Evolutionary conservation across 192 early-diverging fungal genomes (phyloP), one percentile per base, ranked within the genome.

Genomic region (Coemansia sp.): DNA sequence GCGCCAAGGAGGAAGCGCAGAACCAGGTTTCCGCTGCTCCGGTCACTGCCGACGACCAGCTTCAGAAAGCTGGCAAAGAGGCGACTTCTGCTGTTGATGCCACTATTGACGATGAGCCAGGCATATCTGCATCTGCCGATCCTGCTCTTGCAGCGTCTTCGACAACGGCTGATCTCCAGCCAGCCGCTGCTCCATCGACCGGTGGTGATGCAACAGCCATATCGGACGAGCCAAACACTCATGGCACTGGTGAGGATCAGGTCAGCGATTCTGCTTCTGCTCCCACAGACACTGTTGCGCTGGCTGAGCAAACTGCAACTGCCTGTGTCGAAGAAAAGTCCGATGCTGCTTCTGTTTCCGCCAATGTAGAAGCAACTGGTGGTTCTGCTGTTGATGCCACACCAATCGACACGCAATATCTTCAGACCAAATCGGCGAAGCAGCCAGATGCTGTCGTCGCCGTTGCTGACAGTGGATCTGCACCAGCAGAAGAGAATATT

Each of bases 121-220:
- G 19, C 19, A 52, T 8, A 52, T 62, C 61, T 45, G 60, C 41
- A 62, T 46, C 42, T 52, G 49, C 49, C 5, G 49, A 52, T 52
- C 49, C 49, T 52, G 49, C 49, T 18, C 6, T 21, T 52, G 49
- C 49, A 52, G 19, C 19, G 49, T 18, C 26, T 52, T 52, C 49
- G 19, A 52, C 49, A 6, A 11, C 18, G 19, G 19, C 49, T 18
- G 19, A 52, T 52, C 49, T 21, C 26, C 49, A 52, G 19, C 21
- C 49, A 18, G 49, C 6, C 26, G 21, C 49, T 22, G 49, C 26
- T 52, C 49, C n/a, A 52, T 52, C 41, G 11, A 11, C 41, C 41
- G n/a, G n/a, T 45, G 48, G 61, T 41, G 12, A 37, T n/a, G 48
- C 40, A 5, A 37, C 66, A 22, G 63, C 47, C 21, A 13, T 22